Evolutionary conservation across 2,329 filamentous ascomycete genomes (phyloP), one percentile per base, ranked within the genome.

Genomic region (Aspergillus novoparasiticus): DNA sequence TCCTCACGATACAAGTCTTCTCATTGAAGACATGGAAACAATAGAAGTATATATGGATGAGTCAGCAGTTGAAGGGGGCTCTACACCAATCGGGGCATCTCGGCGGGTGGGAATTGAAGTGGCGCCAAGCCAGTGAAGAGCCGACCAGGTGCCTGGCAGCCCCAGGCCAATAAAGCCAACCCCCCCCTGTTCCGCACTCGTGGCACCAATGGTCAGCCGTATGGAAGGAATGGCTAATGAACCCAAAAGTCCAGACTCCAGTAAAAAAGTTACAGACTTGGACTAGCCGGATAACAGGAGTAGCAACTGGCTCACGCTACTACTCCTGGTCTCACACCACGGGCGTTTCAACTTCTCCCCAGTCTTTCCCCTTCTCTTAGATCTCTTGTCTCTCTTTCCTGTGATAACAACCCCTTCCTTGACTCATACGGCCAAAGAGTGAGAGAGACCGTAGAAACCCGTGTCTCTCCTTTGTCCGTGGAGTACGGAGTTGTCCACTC

Each of bases 401-500:
- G 26, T 10, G 14, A 6, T 34, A 53, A 10, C 21, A 32, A 12
- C n/a, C 11, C 21, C n/a, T 19, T 14, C 21, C n/a, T 19, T 3
- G n/a, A 53, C 50, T 21, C 21, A 19, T 55, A 26, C 21, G n/a
- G 21, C n/a, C 26, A 30, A 19, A 32, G 26, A 59, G 39, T n/a
- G 23, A 51, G 51, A 51, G 41, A 51, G 41, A 16, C 14, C 36
- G 19, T 56, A 51, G 14, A 51, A 34, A 23, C 16, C 30, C 36
- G 32, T 54, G 30, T 54, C 51, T 54, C 46, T 60, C 41, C 30
- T 46, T 50, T 51, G 48, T 36, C 26, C 21, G 51, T 55, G 51
- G 51, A 55, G 51, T 55, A 55, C 51, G 32, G 32, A 55, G 51
- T 57, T 53, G 55, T 28, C 21, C 63, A 61, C 61, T 63, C 66